These are phyloP conservation scores for Penicillium brasilianum DNA, from an alignment of 2,329 filamentous ascomycete species.

Conservation along the genomic window DNA sequence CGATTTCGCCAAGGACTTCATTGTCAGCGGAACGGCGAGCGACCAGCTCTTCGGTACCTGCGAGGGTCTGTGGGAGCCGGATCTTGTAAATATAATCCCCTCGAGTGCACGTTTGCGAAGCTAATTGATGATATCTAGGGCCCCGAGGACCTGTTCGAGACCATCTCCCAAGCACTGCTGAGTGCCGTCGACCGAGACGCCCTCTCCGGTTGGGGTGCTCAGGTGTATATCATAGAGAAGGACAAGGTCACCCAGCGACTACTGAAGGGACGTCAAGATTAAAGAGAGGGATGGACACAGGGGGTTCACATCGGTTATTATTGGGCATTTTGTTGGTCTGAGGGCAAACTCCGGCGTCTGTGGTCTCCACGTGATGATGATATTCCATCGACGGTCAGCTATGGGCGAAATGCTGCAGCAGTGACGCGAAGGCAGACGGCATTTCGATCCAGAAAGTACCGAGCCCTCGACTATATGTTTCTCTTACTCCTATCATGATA, in stretches of 20 bases:
- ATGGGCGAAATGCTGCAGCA: constrained; percentile 23
- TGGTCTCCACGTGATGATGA: constrained; percentile 34
- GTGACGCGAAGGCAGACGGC: constrained; percentile 23
- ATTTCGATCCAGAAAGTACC: constrained; percentile 17
- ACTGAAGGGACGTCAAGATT: constrained; percentile 97
- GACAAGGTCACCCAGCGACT: constrained; percentile 99
- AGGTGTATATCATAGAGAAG: constrained; percentile 99
- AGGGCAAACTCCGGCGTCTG: constrained; percentile 36
- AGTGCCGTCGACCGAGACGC: constrained; percentile 97
- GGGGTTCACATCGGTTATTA: constrained; percentile 26
- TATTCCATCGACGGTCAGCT: constrained; percentile 27
- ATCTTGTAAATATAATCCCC: constrained; percentile 70
- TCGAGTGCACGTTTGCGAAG: constrained; percentile 23
- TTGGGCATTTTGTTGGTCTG: constrained; percentile 34
- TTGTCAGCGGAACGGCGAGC: constrained; percentile 92
- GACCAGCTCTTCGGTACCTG: constrained; percentile 99
- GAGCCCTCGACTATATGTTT: constrained; percentile 25
- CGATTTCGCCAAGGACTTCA: constrained; percentile 99
- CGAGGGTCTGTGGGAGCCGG: constrained; percentile 95
- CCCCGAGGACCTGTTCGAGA: constrained; percentile 96
- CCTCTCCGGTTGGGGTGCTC: constrained; percentile 94
- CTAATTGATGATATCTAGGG: constrained; percentile 55
- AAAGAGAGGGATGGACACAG: constrained; percentile 42
- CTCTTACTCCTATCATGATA: constrained; percentile 33
- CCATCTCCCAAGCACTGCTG: constrained; percentile 91